Percentiles rank a stretch among this genome's conserved stretches.
Evolutionary conservation across 2,329 filamentous ascomycete genomes (phyloP).

Genomic region (Aureobasidium sp.): DNA sequence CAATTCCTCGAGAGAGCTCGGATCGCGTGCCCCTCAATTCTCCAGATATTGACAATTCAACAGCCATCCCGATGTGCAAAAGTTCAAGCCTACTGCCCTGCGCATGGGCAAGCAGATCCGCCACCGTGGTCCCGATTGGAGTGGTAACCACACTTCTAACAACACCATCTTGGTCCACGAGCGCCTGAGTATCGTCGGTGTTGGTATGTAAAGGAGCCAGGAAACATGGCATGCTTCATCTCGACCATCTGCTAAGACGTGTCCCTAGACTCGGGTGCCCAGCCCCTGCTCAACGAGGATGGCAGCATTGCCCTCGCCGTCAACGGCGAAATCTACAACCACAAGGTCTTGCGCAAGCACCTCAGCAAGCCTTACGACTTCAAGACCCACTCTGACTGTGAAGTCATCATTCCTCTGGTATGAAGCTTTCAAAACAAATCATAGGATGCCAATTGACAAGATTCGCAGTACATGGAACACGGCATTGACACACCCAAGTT

Average conservation of each 20-base stretch:
- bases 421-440: conserved; percentile 25
- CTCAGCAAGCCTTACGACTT: conserved; percentile 83
- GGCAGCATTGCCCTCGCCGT: conserved; percentile 83
- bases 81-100: conserved; percentile 92
- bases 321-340: conserved; percentile 99
- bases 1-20: neutral
- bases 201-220: conserved; percentile 54
- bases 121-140: conserved; percentile 94
- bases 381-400: conserved; percentile 98
- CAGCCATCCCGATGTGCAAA: conserved; percentile 84
- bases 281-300: conserved; percentile 90
- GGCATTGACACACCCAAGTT: conserved; percentile 85
- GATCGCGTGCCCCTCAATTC: conserved; percentile 20
- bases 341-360: conserved; percentile 83
- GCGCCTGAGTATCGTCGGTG: conserved; percentile 92
- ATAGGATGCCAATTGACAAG: neutral
- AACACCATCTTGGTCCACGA: conserved; percentile 97
- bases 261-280: conserved; percentile 75
- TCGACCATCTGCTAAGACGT: neutral
- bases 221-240: neutral
- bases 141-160: conserved; percentile 77
- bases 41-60: conserved; percentile 16
- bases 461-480: conserved; percentile 74
- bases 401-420: conserved; percentile 96
- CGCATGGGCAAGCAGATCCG: conserved; percentile 93